These are phyloP conservation scores for Alternaria gansuensis DNA, from an alignment of 2,329 filamentous ascomycete genomes.

Conservation along the genomic window DNA sequence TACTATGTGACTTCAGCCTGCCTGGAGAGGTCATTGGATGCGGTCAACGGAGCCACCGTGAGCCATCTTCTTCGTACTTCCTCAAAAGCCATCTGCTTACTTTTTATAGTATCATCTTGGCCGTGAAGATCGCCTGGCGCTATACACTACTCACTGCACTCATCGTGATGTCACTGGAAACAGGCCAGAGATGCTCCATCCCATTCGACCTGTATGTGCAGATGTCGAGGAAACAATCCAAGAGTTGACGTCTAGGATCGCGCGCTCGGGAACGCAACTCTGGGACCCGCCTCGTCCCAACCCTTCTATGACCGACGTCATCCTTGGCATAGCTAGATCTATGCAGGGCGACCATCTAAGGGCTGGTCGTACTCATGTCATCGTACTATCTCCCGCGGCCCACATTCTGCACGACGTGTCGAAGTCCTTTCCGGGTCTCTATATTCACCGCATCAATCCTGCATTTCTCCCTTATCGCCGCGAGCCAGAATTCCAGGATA, in stretches of 20 bases:
- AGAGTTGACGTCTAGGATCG: slow-evolving; percentile 32
- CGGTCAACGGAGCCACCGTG: slow-evolving; percentile 29
- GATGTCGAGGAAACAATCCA: slow-evolving; percentile 31
- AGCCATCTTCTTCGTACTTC: neutral
- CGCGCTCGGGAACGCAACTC: slow-evolving; percentile 32
- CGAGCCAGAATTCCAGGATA: slow-evolving; percentile 21
- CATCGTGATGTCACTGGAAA: slow-evolving; percentile 40
- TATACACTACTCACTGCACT: slow-evolving; percentile 46
- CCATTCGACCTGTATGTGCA: slow-evolving; percentile 26
- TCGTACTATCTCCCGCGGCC: slow-evolving; percentile 40
- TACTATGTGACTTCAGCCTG: slow-evolving; percentile 44
- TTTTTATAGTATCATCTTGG: slow-evolving; percentile 27
- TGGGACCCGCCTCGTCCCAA: slow-evolving; percentile 43
- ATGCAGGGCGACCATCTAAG: slow-evolving; percentile 28
- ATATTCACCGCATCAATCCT: slow-evolving; percentile 43
- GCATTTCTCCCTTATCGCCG: slow-evolving; percentile 35
- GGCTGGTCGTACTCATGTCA: slow-evolving; percentile 35
- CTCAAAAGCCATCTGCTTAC: slow-evolving; percentile 4
- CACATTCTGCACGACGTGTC: slow-evolving; percentile 38
- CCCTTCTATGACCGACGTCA: slow-evolving; percentile 41
- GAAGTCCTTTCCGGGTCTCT: slow-evolving; percentile 30
- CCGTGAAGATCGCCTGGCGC: slow-evolving; percentile 37
- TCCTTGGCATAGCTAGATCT: slow-evolving; percentile 37
- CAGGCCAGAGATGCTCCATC: slow-evolving; percentile 37
- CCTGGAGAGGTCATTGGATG: slow-evolving; percentile 32